Conservation (phyloP, 75 land plant species). For the Azolla pinnata region DNA sequence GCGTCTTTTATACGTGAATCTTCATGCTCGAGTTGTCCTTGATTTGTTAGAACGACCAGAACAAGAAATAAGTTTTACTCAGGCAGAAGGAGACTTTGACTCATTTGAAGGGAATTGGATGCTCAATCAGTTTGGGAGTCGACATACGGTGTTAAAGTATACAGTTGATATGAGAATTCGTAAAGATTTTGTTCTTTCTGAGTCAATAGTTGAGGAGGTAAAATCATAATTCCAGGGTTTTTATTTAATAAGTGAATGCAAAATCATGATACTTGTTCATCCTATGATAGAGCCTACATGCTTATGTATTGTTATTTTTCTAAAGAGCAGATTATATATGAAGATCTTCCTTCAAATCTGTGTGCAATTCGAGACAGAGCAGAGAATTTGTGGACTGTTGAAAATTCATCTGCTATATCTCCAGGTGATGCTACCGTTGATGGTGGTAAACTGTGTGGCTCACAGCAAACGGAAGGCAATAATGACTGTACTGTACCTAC, state of each 20-base stretch:
- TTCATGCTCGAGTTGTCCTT: constrained; percentile 94
- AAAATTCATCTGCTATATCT: not conserved
- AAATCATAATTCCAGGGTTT: not conserved
- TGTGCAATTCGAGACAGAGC: constrained; percentile 87
- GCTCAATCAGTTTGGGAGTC: constrained; percentile 69
- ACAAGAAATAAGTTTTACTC: constrained; percentile 74
- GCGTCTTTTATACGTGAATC: constrained; percentile 88
- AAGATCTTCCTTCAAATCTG: constrained; percentile 94
- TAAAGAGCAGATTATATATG: constrained; percentile 70
- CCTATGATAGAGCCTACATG: too few relatives aligned
- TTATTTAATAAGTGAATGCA: not conserved
- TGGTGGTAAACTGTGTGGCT: too few relatives aligned
- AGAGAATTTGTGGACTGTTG: constrained; percentile 27
- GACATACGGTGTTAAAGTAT: constrained; percentile 83
- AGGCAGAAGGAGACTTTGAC: constrained; percentile 98
- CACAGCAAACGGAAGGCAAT: too few relatives aligned
- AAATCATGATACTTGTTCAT: too few relatives aligned
- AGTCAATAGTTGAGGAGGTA: constrained; percentile 96
- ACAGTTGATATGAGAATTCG: constrained; percentile 76
- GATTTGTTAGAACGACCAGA: constrained; percentile 71
- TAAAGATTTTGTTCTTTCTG: constrained; percentile 73
- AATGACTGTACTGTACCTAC: too few relatives aligned
- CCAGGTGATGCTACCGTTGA: not conserved
- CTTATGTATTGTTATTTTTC: constrained; percentile 2
- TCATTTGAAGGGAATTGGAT: constrained; percentile 79